Percentiles rank a stretch among this genome's conserved stretches.
phyloP scores from a whole-genome alignment of 1,284 basidiomycete genomes.

The Hypsizygus ulmarius region DNA sequence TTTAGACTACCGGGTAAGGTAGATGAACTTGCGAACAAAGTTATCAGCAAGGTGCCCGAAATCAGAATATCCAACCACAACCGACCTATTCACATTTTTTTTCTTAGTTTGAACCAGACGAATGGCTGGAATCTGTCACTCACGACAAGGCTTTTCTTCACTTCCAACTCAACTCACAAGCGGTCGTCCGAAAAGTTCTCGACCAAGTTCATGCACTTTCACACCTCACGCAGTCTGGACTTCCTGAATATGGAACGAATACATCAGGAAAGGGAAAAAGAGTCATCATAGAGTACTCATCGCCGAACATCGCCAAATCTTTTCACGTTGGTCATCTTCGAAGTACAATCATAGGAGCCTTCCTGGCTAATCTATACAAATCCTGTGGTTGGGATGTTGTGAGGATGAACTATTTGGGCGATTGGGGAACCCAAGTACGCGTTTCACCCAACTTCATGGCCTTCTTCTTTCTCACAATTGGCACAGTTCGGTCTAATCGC shows the following conservation, averaged over 20 bases:
- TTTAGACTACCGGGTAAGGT: conserved; percentile 87
- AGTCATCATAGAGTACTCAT: conserved; percentile 86
- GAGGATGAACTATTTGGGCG: conserved; percentile 92
- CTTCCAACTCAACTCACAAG: conserved; percentile 72
- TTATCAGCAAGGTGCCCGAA: conserved; percentile 62
- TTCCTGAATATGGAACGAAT: conserved; percentile 74
- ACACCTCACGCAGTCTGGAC: conserved; percentile 49
- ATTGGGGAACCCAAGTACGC: conserved; percentile 89
- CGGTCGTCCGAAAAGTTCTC: conserved; percentile 77
- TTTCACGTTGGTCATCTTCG: conserved; percentile 98
- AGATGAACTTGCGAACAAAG: conserved; percentile 74
- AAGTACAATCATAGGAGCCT: conserved; percentile 97
- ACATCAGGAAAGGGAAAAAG: conserved; percentile 78
- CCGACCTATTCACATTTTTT: conserved; percentile 2
- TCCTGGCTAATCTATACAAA: conserved; percentile 90
- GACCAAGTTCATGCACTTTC: conserved; percentile 79
- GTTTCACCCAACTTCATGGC: neutral
- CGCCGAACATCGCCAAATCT: conserved; percentile 97
- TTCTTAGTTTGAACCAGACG: conserved; percentile 63
- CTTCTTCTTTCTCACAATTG: neutral
- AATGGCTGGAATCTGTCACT: conserved; percentile 63
- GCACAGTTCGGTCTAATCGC: conserved; percentile 84
- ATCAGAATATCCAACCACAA: neutral
- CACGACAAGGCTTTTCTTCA: conserved; percentile 81
- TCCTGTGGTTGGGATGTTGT: conserved; percentile 92